phyloP scores from a whole-genome alignment of 257 asterid genomes.

The Plectranthus barbatus region DNA sequence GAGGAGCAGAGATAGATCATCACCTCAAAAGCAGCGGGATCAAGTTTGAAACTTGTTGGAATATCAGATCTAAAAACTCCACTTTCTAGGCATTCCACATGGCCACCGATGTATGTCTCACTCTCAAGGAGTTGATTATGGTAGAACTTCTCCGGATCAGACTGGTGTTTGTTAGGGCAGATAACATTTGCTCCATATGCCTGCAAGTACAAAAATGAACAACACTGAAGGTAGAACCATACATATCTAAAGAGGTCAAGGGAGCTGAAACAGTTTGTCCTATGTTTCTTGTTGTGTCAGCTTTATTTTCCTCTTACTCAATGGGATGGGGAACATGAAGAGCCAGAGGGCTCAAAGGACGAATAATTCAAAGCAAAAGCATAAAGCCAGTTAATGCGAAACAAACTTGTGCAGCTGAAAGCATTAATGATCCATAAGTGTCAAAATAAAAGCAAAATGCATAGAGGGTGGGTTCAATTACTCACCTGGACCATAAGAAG shows the following conservation, averaged over 20 bases:
- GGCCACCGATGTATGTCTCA: slow-evolving; percentile 98
- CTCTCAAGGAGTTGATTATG: slow-evolving; percentile 80
- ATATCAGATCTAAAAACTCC: slow-evolving; percentile 99
- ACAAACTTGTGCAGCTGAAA: neutral
- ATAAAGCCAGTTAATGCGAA: neutral
- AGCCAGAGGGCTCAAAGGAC: slow-evolving; percentile 9
- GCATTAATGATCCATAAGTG: neutral
- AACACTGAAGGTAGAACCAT: slow-evolving; percentile 15
- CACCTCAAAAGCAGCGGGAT: slow-evolving; percentile 85
- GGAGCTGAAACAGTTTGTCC: slow-evolving; percentile 5
- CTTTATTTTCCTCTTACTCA: neutral
- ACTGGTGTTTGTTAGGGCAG: slow-evolving; percentile 97
- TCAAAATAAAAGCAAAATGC: neutral
- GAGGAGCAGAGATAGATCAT: slow-evolving; percentile 13
- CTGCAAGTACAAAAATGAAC: slow-evolving; percentile 41
- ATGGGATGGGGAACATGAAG: neutral
- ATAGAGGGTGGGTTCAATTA: neutral
- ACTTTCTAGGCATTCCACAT: slow-evolving; percentile 98
- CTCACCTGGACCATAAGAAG: slow-evolving; percentile 98
- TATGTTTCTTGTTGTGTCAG: slow-evolving; percentile 10
- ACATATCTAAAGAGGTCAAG: slow-evolving; percentile 1
- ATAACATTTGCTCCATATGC: slow-evolving; percentile 91
- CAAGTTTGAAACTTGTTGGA: slow-evolving; percentile 90
- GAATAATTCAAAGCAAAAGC: slow-evolving; percentile 1
- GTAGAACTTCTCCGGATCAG: slow-evolving; percentile 95